These are phyloP conservation scores for Paramecium octaurelia DNA, from an alignment of 73 alveolate genomes.

Conservation along the genomic window DNA sequence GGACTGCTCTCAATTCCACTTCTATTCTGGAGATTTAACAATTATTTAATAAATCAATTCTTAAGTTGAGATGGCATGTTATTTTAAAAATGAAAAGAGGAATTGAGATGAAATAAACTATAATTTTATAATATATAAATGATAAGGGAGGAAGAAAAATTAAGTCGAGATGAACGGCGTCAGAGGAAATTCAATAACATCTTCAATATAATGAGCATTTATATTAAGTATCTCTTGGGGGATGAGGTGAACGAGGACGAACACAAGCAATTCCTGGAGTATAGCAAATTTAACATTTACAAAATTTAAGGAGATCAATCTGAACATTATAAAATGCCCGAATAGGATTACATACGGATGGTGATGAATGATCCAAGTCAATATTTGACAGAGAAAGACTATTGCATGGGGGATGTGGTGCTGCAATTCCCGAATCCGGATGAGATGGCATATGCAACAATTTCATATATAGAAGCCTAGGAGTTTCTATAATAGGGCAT, in stretches of 20 bases:
- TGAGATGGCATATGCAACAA: background rate
- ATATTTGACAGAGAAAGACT: background rate
- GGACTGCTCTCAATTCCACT: background rate
- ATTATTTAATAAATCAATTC: background rate
- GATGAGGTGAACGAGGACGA: background rate
- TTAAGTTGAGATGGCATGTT: background rate
- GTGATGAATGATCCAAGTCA: background rate
- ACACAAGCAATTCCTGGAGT: background rate
- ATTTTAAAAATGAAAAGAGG: background rate
- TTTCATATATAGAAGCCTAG: background rate
- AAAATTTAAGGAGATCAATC: background rate
- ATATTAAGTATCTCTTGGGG: background rate
- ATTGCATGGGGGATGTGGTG: conserved; percentile 21
- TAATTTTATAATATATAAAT: background rate
- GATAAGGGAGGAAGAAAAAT: background rate
- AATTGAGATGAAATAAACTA: background rate
- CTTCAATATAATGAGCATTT: background rate
- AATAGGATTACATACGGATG: background rate
- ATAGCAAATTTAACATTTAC: background rate
- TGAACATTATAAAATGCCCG: background rate
- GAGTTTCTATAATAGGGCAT: background rate
- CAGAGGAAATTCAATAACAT: background rate
- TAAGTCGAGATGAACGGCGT: background rate
- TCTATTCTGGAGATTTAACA: background rate
- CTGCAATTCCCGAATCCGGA: conserved; percentile 18